phyloP scores from a whole-genome alignment of 2,329 filamentous ascomycete genomes.

The Monilinia fructicola region DNA sequence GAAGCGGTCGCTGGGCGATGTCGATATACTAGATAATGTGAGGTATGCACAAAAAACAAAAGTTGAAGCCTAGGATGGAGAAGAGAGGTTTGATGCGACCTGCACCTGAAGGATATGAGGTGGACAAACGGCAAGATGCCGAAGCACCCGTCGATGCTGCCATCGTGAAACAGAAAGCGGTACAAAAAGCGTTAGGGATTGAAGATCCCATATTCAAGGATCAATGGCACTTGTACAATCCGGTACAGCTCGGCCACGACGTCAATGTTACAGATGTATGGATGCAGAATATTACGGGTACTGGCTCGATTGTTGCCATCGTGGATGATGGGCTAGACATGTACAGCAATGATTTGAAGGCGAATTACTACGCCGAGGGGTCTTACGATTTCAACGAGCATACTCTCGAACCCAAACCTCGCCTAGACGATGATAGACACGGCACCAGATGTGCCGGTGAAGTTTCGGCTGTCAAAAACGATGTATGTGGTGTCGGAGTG shows the following conservation, averaged over 20 bases:
- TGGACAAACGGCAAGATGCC: slow-evolving; percentile 29
- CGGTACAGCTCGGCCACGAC: slow-evolving; percentile 78
- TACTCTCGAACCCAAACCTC: slow-evolving; percentile 72
- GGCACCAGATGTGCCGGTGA: slow-evolving; percentile 95
- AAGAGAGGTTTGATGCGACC: slow-evolving; percentile 47
- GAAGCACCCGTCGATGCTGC: slow-evolving; percentile 41
- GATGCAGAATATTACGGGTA: slow-evolving; percentile 85
- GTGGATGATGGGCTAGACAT: slow-evolving; percentile 96
- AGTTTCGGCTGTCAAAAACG: slow-evolving; percentile 85
- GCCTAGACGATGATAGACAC: slow-evolving; percentile 81
- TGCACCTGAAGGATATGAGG: slow-evolving; percentile 30
- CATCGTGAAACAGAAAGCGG: slow-evolving; percentile 56
- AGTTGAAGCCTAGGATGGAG: slow-evolving; percentile 58
- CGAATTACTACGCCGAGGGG: slow-evolving; percentile 89
- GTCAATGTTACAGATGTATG: slow-evolving; percentile 95
- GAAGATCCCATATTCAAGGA: slow-evolving; percentile 86
- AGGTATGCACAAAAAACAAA: slow-evolving; percentile 81
- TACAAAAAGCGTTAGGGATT: slow-evolving; percentile 71
- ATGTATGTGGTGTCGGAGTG: slow-evolving; percentile 93
- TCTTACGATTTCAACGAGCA: slow-evolving; percentile 97
- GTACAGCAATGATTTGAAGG: slow-evolving; percentile 87
- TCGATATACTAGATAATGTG: slow-evolving; percentile 69
- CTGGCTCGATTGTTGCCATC: slow-evolving; percentile 86
- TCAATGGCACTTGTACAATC: slow-evolving; percentile 95
- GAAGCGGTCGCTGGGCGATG: slow-evolving; percentile 56